Conservation (phyloP, 179 eudicot species). For the Silene vulgaris region DNA sequence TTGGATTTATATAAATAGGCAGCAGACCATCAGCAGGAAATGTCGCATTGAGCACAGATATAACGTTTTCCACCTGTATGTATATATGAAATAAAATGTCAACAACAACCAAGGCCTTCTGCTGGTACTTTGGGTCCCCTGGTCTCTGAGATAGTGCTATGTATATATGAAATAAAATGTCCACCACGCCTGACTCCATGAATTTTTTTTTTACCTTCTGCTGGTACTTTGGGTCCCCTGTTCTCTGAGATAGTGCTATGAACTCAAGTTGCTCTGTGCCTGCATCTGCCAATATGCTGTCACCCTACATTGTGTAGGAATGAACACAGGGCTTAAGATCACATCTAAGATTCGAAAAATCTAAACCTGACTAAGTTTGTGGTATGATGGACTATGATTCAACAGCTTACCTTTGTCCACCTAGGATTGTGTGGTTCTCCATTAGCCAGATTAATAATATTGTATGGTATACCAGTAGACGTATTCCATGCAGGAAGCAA, state of each 20-base stretch:
- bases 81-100: conserved; percentile 1
- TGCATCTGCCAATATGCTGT: conserved; percentile 92
- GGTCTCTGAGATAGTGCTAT: conserved; percentile 97
- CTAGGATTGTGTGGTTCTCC: conserved; percentile 91
- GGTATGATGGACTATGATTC: conserved; percentile 3
- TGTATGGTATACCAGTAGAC: conserved; percentile 81
- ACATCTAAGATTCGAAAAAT: not conserved
- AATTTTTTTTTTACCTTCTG: conserved; percentile 52
- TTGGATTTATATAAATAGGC: conserved; percentile 78
- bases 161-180: conserved; percentile 8
- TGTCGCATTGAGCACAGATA: conserved; percentile 65
- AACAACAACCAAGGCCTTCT: conserved; percentile 46
- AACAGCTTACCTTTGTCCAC: conserved; percentile 86
- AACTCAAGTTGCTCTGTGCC: conserved; percentile 97
- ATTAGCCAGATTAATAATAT: conserved; percentile 72
- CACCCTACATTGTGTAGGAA: conserved; percentile 45
- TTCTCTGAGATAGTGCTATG: conserved; percentile 96
- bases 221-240: conserved; percentile 94
- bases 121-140: conserved; percentile 92
- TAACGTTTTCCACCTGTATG: conserved; percentile 72
- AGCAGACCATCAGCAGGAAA: conserved; percentile 92
- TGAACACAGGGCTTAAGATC: not conserved
- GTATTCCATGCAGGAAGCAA: conserved; percentile 96
- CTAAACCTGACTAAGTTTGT: not conserved
- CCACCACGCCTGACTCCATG: not conserved